Conservation (phyloP, 495 filamentous ascomycete genomes). For the Penicillium canariense region DNA sequence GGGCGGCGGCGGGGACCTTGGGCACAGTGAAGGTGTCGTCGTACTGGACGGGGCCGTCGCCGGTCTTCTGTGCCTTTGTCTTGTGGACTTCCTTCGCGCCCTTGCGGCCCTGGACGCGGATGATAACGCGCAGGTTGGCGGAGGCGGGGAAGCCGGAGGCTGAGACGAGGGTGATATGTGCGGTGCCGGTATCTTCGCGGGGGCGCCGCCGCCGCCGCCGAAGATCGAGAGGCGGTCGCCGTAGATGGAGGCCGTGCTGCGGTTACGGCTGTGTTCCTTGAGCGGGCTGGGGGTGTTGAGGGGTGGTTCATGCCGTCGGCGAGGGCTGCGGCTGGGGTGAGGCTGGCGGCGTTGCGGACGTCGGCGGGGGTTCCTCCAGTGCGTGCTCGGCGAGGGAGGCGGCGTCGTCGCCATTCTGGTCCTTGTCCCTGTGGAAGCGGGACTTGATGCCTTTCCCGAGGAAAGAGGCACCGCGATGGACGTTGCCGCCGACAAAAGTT, state of each 20-base stretch:
- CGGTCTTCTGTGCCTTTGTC: conserved; percentile 72
- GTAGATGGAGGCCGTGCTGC: conserved; percentile 60
- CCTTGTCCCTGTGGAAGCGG: conserved; percentile 52
- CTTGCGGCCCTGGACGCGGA: conserved; percentile 65
- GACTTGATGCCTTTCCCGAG: conserved; percentile 72
- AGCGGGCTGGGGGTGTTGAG: conserved; percentile 38
- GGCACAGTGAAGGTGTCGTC: conserved; percentile 76
- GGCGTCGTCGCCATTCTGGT: conserved; percentile 53
- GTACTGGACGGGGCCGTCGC: conserved; percentile 56
- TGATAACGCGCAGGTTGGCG: conserved; percentile 76
- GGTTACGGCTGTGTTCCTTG: conserved; percentile 59
- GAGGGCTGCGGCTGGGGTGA: conserved; percentile 34
- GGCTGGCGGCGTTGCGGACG: conserved; percentile 38
- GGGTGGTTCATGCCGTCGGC: conserved; percentile 28
- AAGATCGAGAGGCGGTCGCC: conserved; percentile 49
- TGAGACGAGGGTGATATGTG: conserved; percentile 74
- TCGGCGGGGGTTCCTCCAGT: conserved; percentile 31
- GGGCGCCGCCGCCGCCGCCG: conserved; percentile 50
- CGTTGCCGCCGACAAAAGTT: conserved; percentile 72
- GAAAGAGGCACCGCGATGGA: conserved; percentile 86
- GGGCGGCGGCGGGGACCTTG: conserved; percentile 72
- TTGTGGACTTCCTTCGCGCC: conserved; percentile 78
- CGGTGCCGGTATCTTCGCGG: conserved; percentile 64
- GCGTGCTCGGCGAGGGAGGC: conserved; percentile 19
- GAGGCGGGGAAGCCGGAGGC: conserved; percentile 74